Base-by-base conservation (phyloP, 1,284 basidiomycete species). In the Ustilago trichophora region DNA sequence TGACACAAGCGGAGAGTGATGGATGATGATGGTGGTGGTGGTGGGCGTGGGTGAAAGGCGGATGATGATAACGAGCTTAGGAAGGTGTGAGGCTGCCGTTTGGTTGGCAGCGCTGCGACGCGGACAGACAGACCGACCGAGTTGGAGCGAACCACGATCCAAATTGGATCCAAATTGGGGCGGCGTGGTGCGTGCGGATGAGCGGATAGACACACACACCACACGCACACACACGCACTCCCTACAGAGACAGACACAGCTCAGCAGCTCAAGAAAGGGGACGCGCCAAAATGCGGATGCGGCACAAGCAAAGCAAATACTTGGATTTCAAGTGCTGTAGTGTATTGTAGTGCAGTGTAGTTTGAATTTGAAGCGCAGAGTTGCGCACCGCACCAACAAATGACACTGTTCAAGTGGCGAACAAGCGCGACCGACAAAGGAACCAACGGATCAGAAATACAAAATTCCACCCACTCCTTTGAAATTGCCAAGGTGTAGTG, bases 61-160 rank as follows among this genome's bases (percentile, higher is more conserved):
- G 57, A 45, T 36, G 57, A 51, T 46, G 45, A 54, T 51, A 43
- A 50, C 44, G 45, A 36, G 38, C 24, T 44, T 53, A 60, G 51
- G 51, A 54, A 55, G 43, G 48, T 25, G 51, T 34, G 26, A 31
- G 55, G n/a, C 22, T n/a, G n/a, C n/a, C n/a, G n/a, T n/a, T n/a
- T n/a, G n/a, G n/a, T 25, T 29, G 46, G 35, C 15, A 27, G 33
- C 16, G 44, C 21, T 26, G 42, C 22, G 43, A 35, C 32, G 43
- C 43, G 43, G 43, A 27, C 35, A 6, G 35, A 37, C 45, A 35
- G 35, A n/a, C 37, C 15, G n/a, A n/a, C n/a, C 22, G 33, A 19
- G 36, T 10, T 35, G 29, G 50, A n/a, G n/a, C n/a, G n/a, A n/a
- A n/a, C n/a, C n/a, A n/a, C n/a, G n/a, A n/a, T n/a, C n/a, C n/a